Conservation (phyloP, 2,329 filamentous ascomycete genomes). For the Botrytis hyacinthi region DNA sequence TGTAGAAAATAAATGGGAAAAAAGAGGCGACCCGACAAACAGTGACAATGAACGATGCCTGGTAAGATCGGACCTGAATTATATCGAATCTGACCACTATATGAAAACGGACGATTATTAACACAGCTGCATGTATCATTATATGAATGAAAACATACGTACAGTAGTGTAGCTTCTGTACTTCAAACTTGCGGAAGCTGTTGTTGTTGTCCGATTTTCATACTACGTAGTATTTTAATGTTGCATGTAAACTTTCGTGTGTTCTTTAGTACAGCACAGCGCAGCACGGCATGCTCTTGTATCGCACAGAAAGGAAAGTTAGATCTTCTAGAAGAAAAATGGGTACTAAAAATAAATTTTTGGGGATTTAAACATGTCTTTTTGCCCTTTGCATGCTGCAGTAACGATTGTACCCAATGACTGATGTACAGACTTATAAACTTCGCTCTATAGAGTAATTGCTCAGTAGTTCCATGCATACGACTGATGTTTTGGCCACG, state of each 20-base stretch:
- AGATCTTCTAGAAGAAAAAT: conserved; percentile 14
- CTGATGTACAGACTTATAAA: not conserved
- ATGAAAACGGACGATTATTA: not conserved
- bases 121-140: not conserved
- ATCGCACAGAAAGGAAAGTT: conserved; percentile 1
- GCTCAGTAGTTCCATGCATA: not conserved
- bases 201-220: conserved; percentile 4
- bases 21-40: conserved; percentile 6
- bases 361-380: not conserved
- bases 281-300: not conserved
- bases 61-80: conserved; percentile 3
- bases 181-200: not conserved
- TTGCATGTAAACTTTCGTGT: conserved; percentile 12
- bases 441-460: not conserved
- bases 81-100: not conserved
- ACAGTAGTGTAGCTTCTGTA: not conserved
- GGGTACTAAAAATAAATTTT: conserved; percentile 6
- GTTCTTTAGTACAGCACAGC: conserved; percentile 1
- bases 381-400: not conserved
- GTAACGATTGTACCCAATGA: conserved; percentile 1
- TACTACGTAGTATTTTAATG: conserved; percentile 18
- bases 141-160: not conserved
- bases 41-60: not conserved
- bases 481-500: conserved; percentile 1
- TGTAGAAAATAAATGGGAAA: conserved; percentile 4